Evolutionary conservation across 331 rosid species (phyloP).

Genomic region (Quercus phellos): DNA sequence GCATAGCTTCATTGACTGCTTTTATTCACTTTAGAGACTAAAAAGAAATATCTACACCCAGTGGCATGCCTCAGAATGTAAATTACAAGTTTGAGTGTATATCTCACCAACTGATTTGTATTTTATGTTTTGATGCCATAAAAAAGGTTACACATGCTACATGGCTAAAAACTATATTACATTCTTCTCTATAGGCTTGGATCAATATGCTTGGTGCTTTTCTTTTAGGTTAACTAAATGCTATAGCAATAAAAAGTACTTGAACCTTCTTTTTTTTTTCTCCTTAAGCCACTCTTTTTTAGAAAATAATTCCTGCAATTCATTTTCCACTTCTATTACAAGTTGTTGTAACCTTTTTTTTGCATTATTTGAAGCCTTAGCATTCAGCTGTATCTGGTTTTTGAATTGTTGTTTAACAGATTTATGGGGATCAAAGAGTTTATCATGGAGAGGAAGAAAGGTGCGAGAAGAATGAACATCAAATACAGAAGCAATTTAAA

Average conservation of each 20-base stretch:
- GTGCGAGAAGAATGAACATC: constrained; percentile 17
- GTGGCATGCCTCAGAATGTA: neutral
- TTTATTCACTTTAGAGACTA: neutral
- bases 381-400: neutral
- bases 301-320: neutral
- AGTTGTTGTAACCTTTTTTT: neutral
- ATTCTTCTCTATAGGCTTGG: neutral
- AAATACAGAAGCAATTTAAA: constrained; percentile 32
- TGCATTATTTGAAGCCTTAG: neutral
- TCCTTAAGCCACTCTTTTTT: neutral
- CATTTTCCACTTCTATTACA: neutral
- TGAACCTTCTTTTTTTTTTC: neutral
- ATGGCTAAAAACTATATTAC: neutral
- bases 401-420: constrained; percentile 16
- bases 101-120: neutral
- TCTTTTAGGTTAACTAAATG: neutral
- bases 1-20: constrained; percentile 2
- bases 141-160: constrained; percentile 1
- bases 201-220: neutral
- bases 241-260: neutral
- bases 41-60: neutral
- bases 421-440: constrained; percentile 22
- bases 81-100: neutral
- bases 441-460: constrained; percentile 21
- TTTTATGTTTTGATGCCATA: neutral